A percentile compares a stretch with the other conserved stretches of the same genome.
Conservation (phyloP, 345 rosid genomes). For the Eucalyptus victrix region DNA sequence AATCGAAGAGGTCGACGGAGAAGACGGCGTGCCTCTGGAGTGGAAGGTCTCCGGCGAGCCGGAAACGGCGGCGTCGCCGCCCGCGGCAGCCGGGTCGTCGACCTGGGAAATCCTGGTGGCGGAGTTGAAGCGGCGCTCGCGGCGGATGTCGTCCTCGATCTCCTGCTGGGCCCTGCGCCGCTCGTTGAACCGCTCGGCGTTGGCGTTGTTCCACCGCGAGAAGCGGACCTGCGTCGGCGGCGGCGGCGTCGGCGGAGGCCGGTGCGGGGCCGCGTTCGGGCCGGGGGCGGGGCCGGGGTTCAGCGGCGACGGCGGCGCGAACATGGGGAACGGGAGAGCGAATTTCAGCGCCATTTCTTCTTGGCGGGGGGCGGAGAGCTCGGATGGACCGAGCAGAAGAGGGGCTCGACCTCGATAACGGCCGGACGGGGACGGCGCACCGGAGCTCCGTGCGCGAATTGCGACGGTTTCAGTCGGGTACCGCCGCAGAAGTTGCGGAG, state of each 20-base stretch:
- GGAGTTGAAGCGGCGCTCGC: conserved; percentile 51
- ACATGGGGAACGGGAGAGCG: conserved; percentile 50
- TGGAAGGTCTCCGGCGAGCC: conserved; percentile 9
- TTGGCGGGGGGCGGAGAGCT: not conserved
- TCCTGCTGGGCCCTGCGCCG: conserved; percentile 52
- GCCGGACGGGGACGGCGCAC: not conserved
- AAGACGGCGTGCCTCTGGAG: conserved; percentile 67
- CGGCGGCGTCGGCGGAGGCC: not conserved
- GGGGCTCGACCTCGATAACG: not conserved
- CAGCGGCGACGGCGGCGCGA: conserved; percentile 23
- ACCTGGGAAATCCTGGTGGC: conserved; percentile 28
- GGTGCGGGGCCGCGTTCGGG: not conserved
- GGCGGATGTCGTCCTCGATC: conserved; percentile 65
- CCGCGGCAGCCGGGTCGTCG: not conserved
- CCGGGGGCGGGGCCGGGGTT: not conserved
- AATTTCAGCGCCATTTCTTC: conserved; percentile 34
- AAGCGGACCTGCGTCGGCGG: conserved; percentile 33
- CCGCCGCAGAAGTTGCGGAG: not conserved
- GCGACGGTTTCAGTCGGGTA: not conserved
- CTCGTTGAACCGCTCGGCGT: conserved; percentile 51
- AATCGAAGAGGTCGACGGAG: conserved; percentile 63
- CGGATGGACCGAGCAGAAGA: not conserved
- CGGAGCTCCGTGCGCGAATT: not conserved
- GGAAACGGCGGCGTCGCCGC: not conserved
- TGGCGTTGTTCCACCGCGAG: conserved; percentile 79